Conservation (phyloP, 2,329 filamentous ascomycete genomes). For the Trichoderma sp. region DNA sequence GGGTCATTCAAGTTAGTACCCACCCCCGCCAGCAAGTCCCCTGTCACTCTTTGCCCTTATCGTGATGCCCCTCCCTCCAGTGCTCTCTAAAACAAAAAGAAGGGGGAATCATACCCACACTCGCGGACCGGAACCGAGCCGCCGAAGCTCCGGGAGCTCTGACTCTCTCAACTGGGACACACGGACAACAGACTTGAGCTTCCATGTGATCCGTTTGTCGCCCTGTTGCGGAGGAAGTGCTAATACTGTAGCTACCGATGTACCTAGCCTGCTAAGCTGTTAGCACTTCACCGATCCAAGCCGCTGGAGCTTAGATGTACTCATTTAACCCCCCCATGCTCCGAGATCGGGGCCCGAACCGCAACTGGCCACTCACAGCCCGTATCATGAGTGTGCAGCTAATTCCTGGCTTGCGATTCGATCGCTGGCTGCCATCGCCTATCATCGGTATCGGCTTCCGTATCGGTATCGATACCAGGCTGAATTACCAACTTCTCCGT, state of each 20-base stretch:
- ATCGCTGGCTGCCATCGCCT: not conserved
- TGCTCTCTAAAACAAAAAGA: not conserved
- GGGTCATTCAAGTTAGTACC: not conserved
- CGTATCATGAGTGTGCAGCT: not conserved
- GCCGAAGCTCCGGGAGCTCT: slow-evolving; percentile 8
- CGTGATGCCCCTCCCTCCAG: not conserved
- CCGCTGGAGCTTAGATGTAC: not conserved
- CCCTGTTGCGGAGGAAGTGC: not conserved
- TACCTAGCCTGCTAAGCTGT: no score
- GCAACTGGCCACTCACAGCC: not conserved
- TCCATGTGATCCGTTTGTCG: not conserved
- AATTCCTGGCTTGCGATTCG: not conserved
- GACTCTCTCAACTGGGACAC: not conserved
- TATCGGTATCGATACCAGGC: not conserved
- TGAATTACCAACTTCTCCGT: not conserved
- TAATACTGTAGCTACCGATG: no score
- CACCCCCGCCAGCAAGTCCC: not conserved
- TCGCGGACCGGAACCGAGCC: slow-evolving; percentile 1
- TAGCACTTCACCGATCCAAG: not conserved
- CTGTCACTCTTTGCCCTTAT: not conserved
- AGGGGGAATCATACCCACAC: not conserved
- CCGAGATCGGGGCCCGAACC: not conserved
- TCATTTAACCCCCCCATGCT: not conserved
- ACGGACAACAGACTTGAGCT: not conserved
- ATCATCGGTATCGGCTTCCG: not conserved